These are phyloP conservation scores for Pinus taeda DNA, from an alignment of 75 land plant species.

Conservation along the genomic window DNA sequence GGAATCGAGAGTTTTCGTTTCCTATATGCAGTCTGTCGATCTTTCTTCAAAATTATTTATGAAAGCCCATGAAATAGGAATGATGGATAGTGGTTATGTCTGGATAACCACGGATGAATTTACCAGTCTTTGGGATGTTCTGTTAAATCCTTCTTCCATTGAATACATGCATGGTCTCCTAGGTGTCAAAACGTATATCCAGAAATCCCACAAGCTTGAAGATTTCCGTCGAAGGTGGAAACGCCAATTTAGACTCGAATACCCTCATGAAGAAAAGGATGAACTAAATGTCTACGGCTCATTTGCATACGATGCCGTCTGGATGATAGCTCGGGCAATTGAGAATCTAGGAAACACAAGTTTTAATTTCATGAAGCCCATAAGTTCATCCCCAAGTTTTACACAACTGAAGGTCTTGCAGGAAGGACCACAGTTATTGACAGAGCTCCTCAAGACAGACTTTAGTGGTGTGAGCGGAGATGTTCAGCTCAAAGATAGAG, in stretches of 20 bases:
- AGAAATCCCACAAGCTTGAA: slow-evolving; percentile 18
- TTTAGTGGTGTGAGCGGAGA: too few relatives aligned
- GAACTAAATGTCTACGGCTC: slow-evolving; percentile 18
- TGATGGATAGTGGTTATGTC: slow-evolving; percentile 46
- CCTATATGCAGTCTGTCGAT: slow-evolving; percentile 21
- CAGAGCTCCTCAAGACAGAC: too few relatives aligned
- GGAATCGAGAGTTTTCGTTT: slow-evolving; percentile 46
- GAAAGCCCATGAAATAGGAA: slow-evolving; percentile 25
- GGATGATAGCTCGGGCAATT: slow-evolving; percentile 16
- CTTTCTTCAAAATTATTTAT: slow-evolving; percentile 25
- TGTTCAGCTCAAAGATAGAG: background rate
- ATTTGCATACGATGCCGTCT: slow-evolving; percentile 53
- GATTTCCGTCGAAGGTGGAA: slow-evolving; percentile 30
- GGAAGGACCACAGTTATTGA: too few relatives aligned
- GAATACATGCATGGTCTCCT: slow-evolving; percentile 51
- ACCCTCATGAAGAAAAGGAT: background rate
- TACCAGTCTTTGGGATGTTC: background rate
- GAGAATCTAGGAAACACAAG: too few relatives aligned
- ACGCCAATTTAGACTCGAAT: slow-evolving; percentile 8
- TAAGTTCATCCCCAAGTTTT: too few relatives aligned
- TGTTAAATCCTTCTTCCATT: slow-evolving; percentile 20
- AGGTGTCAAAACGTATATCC: slow-evolving; percentile 34
- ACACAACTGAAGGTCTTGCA: too few relatives aligned
- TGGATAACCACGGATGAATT: slow-evolving; percentile 52
- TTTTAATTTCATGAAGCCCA: background rate